A percentile compares a stretch with the other conserved stretches of the same genome.
Conservation (phyloP, 1,284 basidiomycete genomes). For the Microbotryomycetes sp. region DNA sequence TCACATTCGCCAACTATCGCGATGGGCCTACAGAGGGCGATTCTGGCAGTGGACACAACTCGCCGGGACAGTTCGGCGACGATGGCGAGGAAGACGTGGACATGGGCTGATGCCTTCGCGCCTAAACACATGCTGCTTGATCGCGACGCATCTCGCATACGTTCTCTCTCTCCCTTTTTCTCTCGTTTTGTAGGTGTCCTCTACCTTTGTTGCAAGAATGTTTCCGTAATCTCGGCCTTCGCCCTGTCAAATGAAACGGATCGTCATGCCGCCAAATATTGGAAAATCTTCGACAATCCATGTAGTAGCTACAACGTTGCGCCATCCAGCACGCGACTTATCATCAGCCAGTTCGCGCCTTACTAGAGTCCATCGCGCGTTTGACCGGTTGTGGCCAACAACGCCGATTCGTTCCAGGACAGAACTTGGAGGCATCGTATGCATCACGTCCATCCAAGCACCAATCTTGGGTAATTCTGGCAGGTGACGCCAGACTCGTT, state of each 20-base stretch:
- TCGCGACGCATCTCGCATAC: too few species aligned
- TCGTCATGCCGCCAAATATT: background rate
- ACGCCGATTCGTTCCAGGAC: background rate
- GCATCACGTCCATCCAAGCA: background rate
- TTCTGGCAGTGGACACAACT: background rate
- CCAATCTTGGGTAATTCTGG: background rate
- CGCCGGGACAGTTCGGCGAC: background rate
- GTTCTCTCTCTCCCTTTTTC: too few species aligned
- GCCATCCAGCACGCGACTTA: background rate
- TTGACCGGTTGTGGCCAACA: background rate
- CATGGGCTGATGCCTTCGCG: background rate
- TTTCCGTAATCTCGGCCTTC: too few species aligned
- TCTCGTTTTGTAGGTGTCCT: too few species aligned
- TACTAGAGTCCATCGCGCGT: background rate
- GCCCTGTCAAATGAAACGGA: background rate
- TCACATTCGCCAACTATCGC: background rate
- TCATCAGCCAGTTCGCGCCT: background rate
- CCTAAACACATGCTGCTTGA: too few species aligned
- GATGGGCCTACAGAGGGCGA: background rate
- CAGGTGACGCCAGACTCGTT: background rate
- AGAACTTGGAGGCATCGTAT: background rate
- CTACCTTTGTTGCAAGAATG: too few species aligned
- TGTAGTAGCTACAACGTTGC: background rate
- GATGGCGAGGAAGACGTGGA: background rate
- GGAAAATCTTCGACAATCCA: background rate